Evolutionary conservation across 805 yeast genomes (phyloP).

Genomic region (Candida mattraensis): DNA sequence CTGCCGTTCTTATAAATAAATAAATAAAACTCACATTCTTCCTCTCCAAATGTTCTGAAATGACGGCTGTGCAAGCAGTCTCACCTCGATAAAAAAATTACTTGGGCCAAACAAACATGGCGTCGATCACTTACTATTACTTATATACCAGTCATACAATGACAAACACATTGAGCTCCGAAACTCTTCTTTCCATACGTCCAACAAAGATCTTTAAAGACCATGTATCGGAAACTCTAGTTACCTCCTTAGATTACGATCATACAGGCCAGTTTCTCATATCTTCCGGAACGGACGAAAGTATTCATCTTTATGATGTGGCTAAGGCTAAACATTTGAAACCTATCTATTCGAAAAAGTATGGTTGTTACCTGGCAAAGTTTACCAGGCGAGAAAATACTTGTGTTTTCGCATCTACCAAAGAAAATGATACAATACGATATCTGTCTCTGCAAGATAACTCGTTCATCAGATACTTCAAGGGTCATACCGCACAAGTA

Average conservation of each 20-base stretch:
- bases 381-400: slow-evolving; percentile 74
- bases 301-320: slow-evolving; percentile 79
- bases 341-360: slow-evolving; percentile 79
- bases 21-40: too few species aligned
- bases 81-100: too few species aligned
- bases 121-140: too few species aligned
- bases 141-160: background rate
- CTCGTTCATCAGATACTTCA: slow-evolving; percentile 78
- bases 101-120: too few species aligned
- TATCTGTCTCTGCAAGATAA: slow-evolving; percentile 76
- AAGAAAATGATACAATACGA: slow-evolving; percentile 72
- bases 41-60: too few species aligned
- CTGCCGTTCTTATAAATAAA: too few species aligned
- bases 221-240: slow-evolving; percentile 48
- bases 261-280: slow-evolving; percentile 78
- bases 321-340: slow-evolving; percentile 65
- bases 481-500: slow-evolving; percentile 82
- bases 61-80: too few species aligned
- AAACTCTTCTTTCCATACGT: slow-evolving; percentile 20
- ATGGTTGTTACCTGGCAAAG: slow-evolving; percentile 84
- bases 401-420: slow-evolving; percentile 75
- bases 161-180: slow-evolving; percentile 8
- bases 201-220: slow-evolving; percentile 42
- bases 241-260: slow-evolving; percentile 76
- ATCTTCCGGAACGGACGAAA: slow-evolving; percentile 77